A percentile compares a stretch with the other conserved stretches of the same genome.
phyloP scores from a whole-genome alignment of 495 filamentous ascomycete species.

The Parathielavia hyrcaniae region DNA sequence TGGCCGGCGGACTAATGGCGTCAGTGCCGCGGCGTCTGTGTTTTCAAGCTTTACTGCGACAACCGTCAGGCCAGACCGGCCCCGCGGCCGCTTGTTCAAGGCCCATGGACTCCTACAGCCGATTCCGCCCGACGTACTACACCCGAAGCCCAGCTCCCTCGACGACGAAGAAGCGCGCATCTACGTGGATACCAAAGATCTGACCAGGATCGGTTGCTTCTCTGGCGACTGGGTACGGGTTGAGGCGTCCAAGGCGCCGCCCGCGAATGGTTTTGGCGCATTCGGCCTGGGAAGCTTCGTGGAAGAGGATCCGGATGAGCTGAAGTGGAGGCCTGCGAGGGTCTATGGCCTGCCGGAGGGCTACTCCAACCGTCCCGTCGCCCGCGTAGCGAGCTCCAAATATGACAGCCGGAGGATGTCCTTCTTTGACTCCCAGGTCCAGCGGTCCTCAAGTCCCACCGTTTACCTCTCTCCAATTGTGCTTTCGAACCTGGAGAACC shows the following conservation, averaged over 20 bases:
- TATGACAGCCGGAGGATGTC: constrained; percentile 46
- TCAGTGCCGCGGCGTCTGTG: constrained; percentile 75
- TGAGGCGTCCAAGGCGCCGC: constrained; percentile 63
- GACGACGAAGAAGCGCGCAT: constrained; percentile 86
- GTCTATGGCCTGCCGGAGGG: constrained; percentile 81
- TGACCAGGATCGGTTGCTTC: constrained; percentile 89
- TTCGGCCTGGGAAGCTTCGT: constrained; percentile 51
- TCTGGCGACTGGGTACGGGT: constrained; percentile 96
- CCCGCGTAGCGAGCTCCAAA: constrained; percentile 47
- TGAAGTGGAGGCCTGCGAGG: constrained; percentile 64
- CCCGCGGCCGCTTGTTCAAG: constrained; percentile 59
- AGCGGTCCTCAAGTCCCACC: constrained; percentile 47
- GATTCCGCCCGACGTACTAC: constrained; percentile 70
- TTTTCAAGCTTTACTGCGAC: constrained; percentile 75
- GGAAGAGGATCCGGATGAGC: constrained; percentile 43
- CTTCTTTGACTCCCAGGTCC: constrained; percentile 51
- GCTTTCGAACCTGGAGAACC: constrained; percentile 71
- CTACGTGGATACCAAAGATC: constrained; percentile 76
- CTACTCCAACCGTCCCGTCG: constrained; percentile 49
- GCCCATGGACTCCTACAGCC: constrained; percentile 65
- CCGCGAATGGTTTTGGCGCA: constrained; percentile 50
- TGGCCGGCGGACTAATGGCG: constrained; percentile 56
- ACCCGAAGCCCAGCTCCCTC: constrained; percentile 66
- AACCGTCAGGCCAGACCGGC: constrained; percentile 62
- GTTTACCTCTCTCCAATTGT: constrained; percentile 81